Evolutionary conservation across 2,329 filamentous ascomycete genomes (phyloP).

Genomic region (Fusarium poae): DNA sequence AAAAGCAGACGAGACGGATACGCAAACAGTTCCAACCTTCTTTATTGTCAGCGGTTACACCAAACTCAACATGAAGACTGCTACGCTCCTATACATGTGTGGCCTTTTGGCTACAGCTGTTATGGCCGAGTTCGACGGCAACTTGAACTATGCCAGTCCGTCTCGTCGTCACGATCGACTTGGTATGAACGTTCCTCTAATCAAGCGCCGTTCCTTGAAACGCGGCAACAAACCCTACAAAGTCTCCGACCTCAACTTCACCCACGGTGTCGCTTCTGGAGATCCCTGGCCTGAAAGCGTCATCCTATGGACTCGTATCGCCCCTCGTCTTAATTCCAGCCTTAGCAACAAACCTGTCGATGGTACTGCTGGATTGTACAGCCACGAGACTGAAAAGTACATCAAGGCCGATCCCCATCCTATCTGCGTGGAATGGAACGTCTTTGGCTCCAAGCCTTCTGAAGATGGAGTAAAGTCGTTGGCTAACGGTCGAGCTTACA

Average conservation of each 20-base stretch:
- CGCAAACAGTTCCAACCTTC: neutral
- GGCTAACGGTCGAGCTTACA: constrained; percentile 72
- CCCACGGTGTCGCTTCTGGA: constrained; percentile 69
- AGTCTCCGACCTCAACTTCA: constrained; percentile 66
- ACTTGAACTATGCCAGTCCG: constrained; percentile 77
- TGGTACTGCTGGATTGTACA: constrained; percentile 60
- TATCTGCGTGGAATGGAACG: constrained; percentile 75
- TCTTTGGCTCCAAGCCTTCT: constrained; percentile 59
- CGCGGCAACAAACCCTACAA: constrained; percentile 19
- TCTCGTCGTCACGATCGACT: constrained; percentile 73
- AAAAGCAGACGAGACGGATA: constrained; percentile 13
- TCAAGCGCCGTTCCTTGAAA: constrained; percentile 38
- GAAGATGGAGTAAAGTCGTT: constrained; percentile 57
- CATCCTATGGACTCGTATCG: constrained; percentile 65
- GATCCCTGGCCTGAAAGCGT: constrained; percentile 69
- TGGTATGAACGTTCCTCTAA: constrained; percentile 70
- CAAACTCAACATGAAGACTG: constrained; percentile 23
- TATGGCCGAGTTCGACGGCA: constrained; percentile 53
- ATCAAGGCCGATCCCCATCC: constrained; percentile 59
- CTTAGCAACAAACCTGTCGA: constrained; percentile 53
- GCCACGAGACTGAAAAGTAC: constrained; percentile 61
- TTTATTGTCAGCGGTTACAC: neutral
- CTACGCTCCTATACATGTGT: constrained; percentile 1
- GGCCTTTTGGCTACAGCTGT: constrained; percentile 19
- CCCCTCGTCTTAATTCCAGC: constrained; percentile 61